Percentiles rank a stretch among this genome's conserved stretches.
Evolutionary conservation across 768 basidiomycete species (phyloP).

Genomic region (Termitomyces sp.): DNA sequence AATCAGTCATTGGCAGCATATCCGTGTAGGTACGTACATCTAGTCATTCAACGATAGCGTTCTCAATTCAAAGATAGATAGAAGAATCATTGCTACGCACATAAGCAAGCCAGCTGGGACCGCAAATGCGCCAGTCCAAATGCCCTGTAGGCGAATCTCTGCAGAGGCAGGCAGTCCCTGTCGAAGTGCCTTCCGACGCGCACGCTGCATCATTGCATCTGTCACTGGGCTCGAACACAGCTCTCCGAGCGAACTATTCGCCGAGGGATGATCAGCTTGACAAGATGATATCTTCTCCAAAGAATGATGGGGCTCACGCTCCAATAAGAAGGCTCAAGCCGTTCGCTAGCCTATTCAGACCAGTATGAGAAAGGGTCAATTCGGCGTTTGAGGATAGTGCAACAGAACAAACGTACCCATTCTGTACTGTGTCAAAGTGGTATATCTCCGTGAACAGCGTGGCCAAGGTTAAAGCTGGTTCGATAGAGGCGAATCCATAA

Average conservation of each 20-base stretch:
- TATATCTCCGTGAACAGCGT: constrained; percentile 35
- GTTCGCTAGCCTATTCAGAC: constrained; percentile 27
- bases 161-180: constrained; percentile 23
- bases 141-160: constrained; percentile 34
- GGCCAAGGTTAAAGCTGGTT: constrained; percentile 35
- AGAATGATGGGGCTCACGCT: constrained; percentile 21
- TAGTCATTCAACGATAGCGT: background rate
- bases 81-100: constrained; percentile 20
- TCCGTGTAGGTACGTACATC: constrained; percentile 6
- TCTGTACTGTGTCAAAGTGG: constrained; percentile 33
- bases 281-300: background rate
- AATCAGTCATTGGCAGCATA: background rate
- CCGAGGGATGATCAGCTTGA: background rate
- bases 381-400: background rate
- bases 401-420: constrained; percentile 22
- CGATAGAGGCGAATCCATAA: constrained; percentile 37
- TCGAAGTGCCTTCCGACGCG: constrained; percentile 23
- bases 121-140: constrained; percentile 34
- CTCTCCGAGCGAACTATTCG: constrained; percentile 28
- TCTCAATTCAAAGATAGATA: too few relatives aligned
- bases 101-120: constrained; percentile 32
- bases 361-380: background rate
- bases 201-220: constrained; percentile 32
- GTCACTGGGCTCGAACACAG: constrained; percentile 34
- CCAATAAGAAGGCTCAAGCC: constrained; percentile 33